phyloP scores from a whole-genome alignment of 2,329 filamentous ascomycete genomes.

The Leptodontidium sp. region DNA sequence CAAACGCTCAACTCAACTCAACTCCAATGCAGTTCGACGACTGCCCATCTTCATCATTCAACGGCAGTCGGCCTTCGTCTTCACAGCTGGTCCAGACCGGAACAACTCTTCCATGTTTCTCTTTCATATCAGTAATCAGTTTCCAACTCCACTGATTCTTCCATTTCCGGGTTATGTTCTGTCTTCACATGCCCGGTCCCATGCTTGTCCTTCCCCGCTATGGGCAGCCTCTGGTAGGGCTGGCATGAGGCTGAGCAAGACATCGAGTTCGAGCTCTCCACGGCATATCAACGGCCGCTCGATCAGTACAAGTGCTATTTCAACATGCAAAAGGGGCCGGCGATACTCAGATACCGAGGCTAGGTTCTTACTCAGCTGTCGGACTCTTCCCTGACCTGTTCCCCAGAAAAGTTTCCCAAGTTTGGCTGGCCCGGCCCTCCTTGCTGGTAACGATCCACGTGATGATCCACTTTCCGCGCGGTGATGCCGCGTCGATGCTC shows the following conservation, averaged over 20 bases:
- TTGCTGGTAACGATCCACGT: conserved; percentile 12
- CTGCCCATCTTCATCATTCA: neutral
- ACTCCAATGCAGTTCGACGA: neutral
- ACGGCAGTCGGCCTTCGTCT: neutral
- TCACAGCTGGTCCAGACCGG: neutral
- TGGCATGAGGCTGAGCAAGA: conserved; percentile 13
- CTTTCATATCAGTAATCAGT: too few species aligned
- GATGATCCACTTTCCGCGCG: conserved; percentile 24
- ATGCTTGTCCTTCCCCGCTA: neutral
- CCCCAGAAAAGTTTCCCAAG: neutral
- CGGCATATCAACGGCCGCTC: conserved; percentile 13
- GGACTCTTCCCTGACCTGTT: conserved; percentile 18
- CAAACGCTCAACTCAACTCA: neutral
- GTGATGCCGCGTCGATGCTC: conserved; percentile 29
- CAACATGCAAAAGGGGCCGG: neutral
- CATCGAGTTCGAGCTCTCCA: neutral
- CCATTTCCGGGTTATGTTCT: neutral
- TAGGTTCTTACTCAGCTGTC: neutral
- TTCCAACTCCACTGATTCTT: neutral
- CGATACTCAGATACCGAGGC: neutral
- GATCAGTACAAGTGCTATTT: conserved; percentile 1
- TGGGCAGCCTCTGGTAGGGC: neutral
- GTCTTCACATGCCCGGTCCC: neutral
- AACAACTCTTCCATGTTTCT: too few species aligned
- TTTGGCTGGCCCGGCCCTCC: neutral